Base-by-base conservation (phyloP, 2,329 filamentous ascomycete species). In the Talaromyces sp. region DNA sequence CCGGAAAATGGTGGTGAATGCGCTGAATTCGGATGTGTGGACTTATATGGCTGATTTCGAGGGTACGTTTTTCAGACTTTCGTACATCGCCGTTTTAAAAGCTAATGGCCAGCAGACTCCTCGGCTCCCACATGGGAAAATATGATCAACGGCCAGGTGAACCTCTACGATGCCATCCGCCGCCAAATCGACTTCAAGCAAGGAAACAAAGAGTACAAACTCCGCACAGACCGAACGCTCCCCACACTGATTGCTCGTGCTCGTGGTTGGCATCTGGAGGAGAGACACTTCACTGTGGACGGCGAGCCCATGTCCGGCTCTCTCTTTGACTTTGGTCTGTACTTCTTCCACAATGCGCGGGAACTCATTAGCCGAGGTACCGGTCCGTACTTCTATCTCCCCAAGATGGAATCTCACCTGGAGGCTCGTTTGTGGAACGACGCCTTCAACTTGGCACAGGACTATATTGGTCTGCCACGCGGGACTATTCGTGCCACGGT, bases 1-100 rank as follows among this genome's bases (percentile, higher is more conserved):
- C 77, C 84, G 94, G 66, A 99, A 97, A 84, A 99, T 99, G 94
- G 91, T 97, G 50, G 90, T 97, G 63, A 99, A 99, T 74, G 94
- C 94, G 9, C 73, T 97, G 73, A 99, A 97, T 76, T 88, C 93
- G 46, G 84, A 97, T 69, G 94, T 97, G 22, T 97, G 89, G 88
- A 97, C 93, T 58, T 99, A 97, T 71, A 99, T 99, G 94, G 94
- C 94, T 50, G 94, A 99, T 77, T 96, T 99, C 66, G 94, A 99
- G 78, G 93, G 92, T 94, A 75, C 68, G 82, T 11, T 35, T 33
- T 21, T 10, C 7, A 17, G 45, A 54, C 60, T 25, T 15, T 5
- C n/a, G n/a, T n/a, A n/a, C 21, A 5, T 36, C 25, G 13, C 17
- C n/a, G 8, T 19, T 60, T 41, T n/a, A 28, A 52, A 54, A 51